Conservation (phyloP, 495 filamentous ascomycete species). For the Penicillium silybi region DNA sequence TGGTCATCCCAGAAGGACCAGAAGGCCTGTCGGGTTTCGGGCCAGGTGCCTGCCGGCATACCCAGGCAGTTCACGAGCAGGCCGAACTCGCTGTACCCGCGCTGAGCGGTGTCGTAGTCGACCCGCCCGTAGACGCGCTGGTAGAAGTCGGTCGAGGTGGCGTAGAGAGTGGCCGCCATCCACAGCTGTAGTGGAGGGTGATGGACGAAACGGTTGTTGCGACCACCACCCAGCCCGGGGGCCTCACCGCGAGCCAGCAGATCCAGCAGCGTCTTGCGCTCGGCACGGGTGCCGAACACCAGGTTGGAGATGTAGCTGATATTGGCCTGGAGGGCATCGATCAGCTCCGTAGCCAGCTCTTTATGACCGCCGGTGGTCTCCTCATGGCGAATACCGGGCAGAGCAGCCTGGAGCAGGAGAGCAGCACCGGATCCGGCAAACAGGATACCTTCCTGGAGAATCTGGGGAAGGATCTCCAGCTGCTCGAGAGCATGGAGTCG, state of each 20-base stretch:
- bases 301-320: slow-evolving; percentile 39
- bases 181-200: slow-evolving; percentile 30
- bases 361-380: slow-evolving; percentile 9
- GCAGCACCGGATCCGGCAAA: slow-evolving; percentile 37
- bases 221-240: slow-evolving; percentile 22
- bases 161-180: slow-evolving; percentile 40
- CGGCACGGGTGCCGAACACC: slow-evolving; percentile 33
- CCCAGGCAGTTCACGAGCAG: slow-evolving; percentile 28
- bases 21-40: slow-evolving; percentile 30
- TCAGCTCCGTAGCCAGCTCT: slow-evolving; percentile 31
- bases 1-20: slow-evolving; percentile 43
- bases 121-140: slow-evolving; percentile 40
- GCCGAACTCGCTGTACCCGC: slow-evolving; percentile 34
- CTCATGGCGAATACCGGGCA: slow-evolving; percentile 30
- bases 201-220: slow-evolving; percentile 23
- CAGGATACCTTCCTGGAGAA: slow-evolving; percentile 39
- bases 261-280: slow-evolving; percentile 31
- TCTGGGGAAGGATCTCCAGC: slow-evolving; percentile 37
- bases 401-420: slow-evolving; percentile 38
- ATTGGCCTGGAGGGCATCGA: slow-evolving; percentile 30
- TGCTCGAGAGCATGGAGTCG: slow-evolving; percentile 32
- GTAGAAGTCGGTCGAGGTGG: slow-evolving; percentile 41
- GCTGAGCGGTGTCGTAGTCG: slow-evolving; percentile 35
- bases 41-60: slow-evolving; percentile 30
- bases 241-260: slow-evolving; percentile 22